Conservation (phyloP, 805 yeast genomes). For the Lipomyces starkeyi region DNA sequence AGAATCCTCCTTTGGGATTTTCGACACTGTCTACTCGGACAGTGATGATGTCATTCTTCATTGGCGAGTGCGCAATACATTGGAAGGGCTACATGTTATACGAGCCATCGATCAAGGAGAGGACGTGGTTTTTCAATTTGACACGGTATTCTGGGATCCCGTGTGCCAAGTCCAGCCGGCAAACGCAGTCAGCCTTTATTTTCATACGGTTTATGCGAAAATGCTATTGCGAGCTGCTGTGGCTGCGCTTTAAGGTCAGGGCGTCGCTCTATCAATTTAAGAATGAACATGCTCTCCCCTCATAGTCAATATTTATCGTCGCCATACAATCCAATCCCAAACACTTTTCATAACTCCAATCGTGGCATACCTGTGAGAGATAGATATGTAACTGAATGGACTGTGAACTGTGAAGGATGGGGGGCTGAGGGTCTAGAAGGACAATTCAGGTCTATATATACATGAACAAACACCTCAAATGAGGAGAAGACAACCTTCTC, state of each 20-base stretch:
- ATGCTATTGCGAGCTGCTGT: slow-evolving; percentile 4
- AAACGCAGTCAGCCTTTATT: not conserved
- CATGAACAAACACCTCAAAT: too few relatives aligned
- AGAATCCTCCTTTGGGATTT: slow-evolving; percentile 1
- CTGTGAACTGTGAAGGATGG: too few relatives aligned
- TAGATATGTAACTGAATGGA: too few relatives aligned
- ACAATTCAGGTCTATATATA: too few relatives aligned
- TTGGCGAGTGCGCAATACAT: not conserved
- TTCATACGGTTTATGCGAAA: not conserved
- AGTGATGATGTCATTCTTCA: slow-evolving; percentile 1
- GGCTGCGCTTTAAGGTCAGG: not conserved
- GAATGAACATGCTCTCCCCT: not conserved
- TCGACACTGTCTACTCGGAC: not conserved
- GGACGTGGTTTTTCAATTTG: slow-evolving; percentile 1
- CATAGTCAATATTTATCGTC: not conserved
- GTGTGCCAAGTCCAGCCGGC: not conserved
- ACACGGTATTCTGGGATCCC: slow-evolving; percentile 1
- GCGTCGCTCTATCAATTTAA: not conserved
- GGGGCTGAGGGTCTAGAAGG: too few relatives aligned
- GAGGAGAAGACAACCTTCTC: too few relatives aligned
- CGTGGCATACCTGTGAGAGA: too few relatives aligned
- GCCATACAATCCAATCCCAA: not conserved
- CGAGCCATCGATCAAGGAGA: slow-evolving; percentile 4
- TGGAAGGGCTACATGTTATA: slow-evolving; percentile 4
- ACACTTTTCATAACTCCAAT: too few relatives aligned